Base-by-base conservation (phyloP, 352 stramenopile genomes). In the Pythium sukuiense region DNA sequence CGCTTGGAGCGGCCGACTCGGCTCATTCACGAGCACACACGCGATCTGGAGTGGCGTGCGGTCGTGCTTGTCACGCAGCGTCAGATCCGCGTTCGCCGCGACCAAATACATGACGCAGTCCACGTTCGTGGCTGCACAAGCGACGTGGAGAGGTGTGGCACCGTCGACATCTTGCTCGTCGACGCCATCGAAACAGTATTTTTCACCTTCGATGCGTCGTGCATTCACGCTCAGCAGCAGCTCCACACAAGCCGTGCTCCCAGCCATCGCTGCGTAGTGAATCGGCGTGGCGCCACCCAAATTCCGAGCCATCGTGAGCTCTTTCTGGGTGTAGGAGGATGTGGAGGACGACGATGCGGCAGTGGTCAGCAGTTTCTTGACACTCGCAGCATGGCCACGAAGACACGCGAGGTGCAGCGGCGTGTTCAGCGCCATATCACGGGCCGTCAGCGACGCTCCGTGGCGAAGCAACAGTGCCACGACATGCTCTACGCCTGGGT, bases 81-180 rank as follows among this genome's bases (percentile, higher is more conserved):
- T 63, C 14, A 87, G 48, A 14, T 85, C 59, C 6, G 83, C 82
- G 53, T 78, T 85, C 0, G 81, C 83, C 14, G 81, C 82, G 27
- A 92, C 68, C 27, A 92, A 65, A 57, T 89, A 90, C 55, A 87
- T 52, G 16, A 79, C 76, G 30, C 78, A 89, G 56, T 87, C 77
- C 9, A 71, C 58, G 29, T 84, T 63, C 0, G 63, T 67, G 6
- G 66, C 45, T 27, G 48, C 48, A 55, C 80, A 89, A 0, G 84
- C 80, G 0, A 88, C 29, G 55, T 92, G 84, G 6, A 92, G 65
- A 13, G 84, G 81, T n/a, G 81, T 90, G 0, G 62, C 68, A 18
- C 76, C 79, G 20, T 88, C 81, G 29, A 76, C 61, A 52, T 92
- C 73, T 18, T 45, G 53, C 0, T 70, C 56, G n/a, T 75, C 77